Percentiles rank a stretch among this genome's conserved stretches.
These are phyloP conservation scores for Tulasnella sp. DNA, from an alignment of 768 basidiomycete genomes.

Conservation along the genomic window DNA sequence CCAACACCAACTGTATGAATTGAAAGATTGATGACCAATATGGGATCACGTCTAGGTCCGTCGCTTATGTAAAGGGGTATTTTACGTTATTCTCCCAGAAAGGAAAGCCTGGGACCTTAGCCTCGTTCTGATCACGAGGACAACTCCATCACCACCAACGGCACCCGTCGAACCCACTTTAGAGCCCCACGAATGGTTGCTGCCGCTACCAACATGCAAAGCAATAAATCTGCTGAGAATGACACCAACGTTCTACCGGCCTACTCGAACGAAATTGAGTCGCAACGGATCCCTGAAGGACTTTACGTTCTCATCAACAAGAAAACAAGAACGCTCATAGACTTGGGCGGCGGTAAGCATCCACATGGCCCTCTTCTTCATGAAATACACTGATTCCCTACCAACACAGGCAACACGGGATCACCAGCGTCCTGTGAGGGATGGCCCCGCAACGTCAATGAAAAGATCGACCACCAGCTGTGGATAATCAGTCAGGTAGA, in stretches of 20 bases:
- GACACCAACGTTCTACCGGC: neutral
- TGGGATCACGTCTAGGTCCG: too few relatives aligned
- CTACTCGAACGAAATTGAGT: neutral
- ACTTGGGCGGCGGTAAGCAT: neutral
- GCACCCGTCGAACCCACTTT: neutral
- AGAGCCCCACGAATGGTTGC: neutral
- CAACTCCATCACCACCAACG: neutral
- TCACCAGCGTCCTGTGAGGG: neutral
- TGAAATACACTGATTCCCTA: neutral
- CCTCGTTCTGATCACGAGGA: neutral
- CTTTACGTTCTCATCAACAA: constrained; percentile 1
- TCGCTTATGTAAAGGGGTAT: neutral
- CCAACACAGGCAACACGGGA: neutral
- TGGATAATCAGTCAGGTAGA: neutral
- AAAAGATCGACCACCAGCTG: neutral
- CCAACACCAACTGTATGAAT: too few relatives aligned
- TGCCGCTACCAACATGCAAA: neutral
- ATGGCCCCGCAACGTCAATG: neutral
- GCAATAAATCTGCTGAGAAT: neutral
- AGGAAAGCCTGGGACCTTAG: neutral
- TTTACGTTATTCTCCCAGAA: neutral
- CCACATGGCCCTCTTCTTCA: neutral
- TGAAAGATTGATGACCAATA: too few relatives aligned
- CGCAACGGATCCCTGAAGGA: neutral
- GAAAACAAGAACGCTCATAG: neutral